Percentiles rank a stretch among this genome's conserved stretches.
Conservation (phyloP, 257 asterid species). For the Capsicum pubescens region DNA sequence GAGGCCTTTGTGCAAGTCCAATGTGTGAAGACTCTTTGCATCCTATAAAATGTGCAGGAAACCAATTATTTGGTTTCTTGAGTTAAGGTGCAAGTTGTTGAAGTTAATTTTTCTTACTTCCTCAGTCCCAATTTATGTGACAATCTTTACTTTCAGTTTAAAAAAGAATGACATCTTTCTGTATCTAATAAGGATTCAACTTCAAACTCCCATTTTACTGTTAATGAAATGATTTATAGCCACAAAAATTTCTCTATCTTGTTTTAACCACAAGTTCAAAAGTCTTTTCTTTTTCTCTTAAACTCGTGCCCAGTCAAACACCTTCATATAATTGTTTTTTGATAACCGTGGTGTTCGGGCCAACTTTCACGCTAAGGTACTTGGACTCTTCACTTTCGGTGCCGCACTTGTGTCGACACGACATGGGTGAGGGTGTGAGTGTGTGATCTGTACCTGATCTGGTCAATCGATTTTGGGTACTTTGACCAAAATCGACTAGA, state of each 20-base stretch:
- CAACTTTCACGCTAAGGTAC: no score
- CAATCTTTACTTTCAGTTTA: no score
- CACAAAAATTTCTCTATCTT: background rate
- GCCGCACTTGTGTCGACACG: no score
- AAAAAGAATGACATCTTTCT: background rate
- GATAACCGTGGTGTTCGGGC: no score
- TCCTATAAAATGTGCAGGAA: conserved; percentile 5
- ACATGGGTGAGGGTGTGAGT: no score
- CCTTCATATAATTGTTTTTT: background rate
- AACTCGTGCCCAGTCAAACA: background rate
- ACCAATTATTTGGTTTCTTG: background rate
- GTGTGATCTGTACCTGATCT: no score
- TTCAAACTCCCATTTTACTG: background rate
- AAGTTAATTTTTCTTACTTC: background rate
- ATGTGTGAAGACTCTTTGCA: background rate
- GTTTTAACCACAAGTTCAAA: background rate
- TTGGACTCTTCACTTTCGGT: no score
- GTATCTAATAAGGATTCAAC: background rate
- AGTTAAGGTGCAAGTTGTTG: background rate
- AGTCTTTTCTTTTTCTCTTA: background rate
- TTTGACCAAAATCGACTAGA: no score
- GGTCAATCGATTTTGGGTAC: no score
- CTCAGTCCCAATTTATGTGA: no score
- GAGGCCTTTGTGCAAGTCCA: background rate
- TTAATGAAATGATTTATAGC: background rate